phyloP scores from a whole-genome alignment of 1,139 yeast species.

The Saccharomyces pastorianus region DNA sequence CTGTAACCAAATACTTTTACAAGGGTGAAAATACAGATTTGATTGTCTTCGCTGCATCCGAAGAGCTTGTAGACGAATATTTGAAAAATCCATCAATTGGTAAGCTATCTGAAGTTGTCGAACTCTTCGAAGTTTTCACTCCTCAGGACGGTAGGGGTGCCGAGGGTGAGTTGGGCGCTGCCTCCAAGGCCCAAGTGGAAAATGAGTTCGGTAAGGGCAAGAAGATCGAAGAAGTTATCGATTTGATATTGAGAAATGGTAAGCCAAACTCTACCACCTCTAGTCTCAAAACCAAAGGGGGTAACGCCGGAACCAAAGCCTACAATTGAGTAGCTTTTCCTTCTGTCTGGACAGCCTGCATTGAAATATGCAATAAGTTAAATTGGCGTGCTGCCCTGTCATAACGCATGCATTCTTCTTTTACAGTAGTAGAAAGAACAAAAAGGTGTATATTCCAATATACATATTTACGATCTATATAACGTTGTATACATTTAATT shows the following conservation, averaged over 20 bases:
- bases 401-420: not conserved
- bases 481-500: not conserved
- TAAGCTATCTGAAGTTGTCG: slow-evolving; percentile 51
- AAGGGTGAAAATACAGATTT: slow-evolving; percentile 61
- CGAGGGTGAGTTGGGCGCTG: slow-evolving; percentile 65
- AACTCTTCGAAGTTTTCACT: slow-evolving; percentile 55
- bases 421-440: not conserved
- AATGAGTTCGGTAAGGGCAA: slow-evolving; percentile 55
- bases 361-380: not conserved
- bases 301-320: slow-evolving; percentile 8
- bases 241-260: slow-evolving; percentile 50
- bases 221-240: slow-evolving; percentile 43
- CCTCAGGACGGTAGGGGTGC: slow-evolving; percentile 55
- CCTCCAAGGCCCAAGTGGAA: slow-evolving; percentile 55
- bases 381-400: not conserved
- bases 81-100: slow-evolving; percentile 40
- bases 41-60: slow-evolving; percentile 53
- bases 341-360: not conserved
- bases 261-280: slow-evolving; percentile 14
- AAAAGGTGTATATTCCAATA: not conserved
- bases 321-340: slow-evolving; percentile 1
- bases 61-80: slow-evolving; percentile 43
- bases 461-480: not conserved
- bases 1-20: slow-evolving; percentile 45
- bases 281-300: not conserved